phyloP scores from a whole-genome alignment of 257 asterid species.

The Solanum sparsipilum region DNA sequence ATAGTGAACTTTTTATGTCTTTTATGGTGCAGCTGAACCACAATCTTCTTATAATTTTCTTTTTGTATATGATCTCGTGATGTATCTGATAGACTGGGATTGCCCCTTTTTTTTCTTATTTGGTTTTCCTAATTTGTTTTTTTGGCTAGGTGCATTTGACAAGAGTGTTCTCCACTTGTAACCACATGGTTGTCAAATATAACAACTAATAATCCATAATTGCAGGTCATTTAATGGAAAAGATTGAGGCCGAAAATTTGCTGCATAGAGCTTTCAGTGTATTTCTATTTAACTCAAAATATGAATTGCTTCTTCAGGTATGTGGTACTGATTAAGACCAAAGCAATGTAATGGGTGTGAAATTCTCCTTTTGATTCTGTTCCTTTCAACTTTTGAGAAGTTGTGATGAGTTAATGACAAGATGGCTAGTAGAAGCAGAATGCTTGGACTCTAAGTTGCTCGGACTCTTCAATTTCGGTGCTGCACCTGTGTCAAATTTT shows the following conservation, averaged over 20 bases:
- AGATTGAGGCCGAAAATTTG: slow-evolving; percentile 64
- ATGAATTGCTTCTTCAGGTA: slow-evolving; percentile 93
- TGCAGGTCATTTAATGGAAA: slow-evolving; percentile 94
- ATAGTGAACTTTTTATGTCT: not conserved
- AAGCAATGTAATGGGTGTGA: not conserved
- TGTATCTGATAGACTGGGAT: not conserved
- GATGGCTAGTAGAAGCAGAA: not conserved
- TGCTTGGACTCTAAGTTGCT: not conserved
- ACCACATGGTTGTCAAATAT: not conserved
- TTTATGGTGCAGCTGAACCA: not conserved
- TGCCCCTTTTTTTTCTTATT: not conserved
- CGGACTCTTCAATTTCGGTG: too few relatives aligned
- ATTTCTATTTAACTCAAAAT: slow-evolving; percentile 79
- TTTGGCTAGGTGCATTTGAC: not conserved
- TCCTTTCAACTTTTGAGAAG: not conserved
- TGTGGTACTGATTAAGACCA: not conserved
- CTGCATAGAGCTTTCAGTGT: slow-evolving; percentile 97
- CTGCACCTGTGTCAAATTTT: too few relatives aligned
- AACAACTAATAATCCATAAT: not conserved
- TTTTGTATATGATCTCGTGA: not conserved
- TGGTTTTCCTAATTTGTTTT: not conserved
- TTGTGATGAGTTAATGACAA: not conserved
- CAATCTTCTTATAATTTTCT: not conserved
- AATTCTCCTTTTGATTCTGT: not conserved
- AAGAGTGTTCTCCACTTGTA: not conserved